A percentile compares a stretch with the other conserved stretches of the same genome.
Evolutionary conservation across 2,329 filamentous ascomycete genomes (phyloP).

Genomic region (Colletotrichum sp.): DNA sequence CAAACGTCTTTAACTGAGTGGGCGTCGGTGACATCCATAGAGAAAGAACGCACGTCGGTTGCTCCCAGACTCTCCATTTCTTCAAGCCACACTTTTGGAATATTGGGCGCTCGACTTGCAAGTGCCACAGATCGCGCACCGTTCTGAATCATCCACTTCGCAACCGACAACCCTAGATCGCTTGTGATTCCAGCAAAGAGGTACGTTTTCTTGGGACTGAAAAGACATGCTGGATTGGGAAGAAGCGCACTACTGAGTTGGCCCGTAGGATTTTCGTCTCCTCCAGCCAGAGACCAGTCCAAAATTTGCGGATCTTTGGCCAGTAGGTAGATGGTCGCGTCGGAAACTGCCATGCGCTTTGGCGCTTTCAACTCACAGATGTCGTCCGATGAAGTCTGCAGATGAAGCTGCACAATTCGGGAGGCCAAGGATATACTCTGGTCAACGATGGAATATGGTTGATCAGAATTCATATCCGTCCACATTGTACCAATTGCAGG

Average conservation of each 20-base stretch:
- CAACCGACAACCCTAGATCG: conserved; percentile 36
- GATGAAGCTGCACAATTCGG: neutral
- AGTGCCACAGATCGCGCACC: conserved; percentile 39
- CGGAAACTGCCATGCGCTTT: neutral
- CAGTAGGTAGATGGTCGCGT: neutral
- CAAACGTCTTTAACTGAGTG: neutral
- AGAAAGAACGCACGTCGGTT: neutral
- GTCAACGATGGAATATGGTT: neutral
- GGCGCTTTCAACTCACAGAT: neutral
- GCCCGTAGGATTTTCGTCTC: neutral
- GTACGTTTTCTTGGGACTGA: conserved; percentile 31
- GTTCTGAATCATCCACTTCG: conserved; percentile 36
- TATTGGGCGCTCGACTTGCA: conserved; percentile 37
- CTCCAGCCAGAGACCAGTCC: neutral
- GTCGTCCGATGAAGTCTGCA: neutral
- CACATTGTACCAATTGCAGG: neutral
- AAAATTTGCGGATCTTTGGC: neutral
- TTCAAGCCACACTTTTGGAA: conserved; percentile 23
- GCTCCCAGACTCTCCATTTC: neutral
- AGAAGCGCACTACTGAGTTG: neutral
- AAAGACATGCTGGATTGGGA: neutral
- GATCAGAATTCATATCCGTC: neutral
- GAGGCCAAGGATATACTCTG: neutral
- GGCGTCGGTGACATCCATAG: neutral
- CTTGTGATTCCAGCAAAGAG: conserved; percentile 33